Evolutionary conservation across 192 early-diverging fungal genomes (phyloP).

Genomic region (Mortierella hygrophila): DNA sequence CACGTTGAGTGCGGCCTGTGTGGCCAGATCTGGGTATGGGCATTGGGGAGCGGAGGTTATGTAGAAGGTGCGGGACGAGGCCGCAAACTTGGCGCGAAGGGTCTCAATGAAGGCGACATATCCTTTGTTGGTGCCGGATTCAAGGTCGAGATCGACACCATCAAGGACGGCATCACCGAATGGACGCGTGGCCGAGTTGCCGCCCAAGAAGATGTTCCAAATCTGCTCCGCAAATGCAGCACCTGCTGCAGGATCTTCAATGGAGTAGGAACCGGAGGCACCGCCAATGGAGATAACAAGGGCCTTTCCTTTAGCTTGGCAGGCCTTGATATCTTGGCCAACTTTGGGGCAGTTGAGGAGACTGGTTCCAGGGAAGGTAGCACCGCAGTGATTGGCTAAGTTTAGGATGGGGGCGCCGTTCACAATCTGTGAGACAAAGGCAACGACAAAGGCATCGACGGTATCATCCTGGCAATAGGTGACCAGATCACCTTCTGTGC

Average conservation of each 20-base stretch:
- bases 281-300: slow-evolving; percentile 77
- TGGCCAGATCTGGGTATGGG: slow-evolving; percentile 67
- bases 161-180: slow-evolving; percentile 71
- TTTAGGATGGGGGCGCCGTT: slow-evolving; percentile 66
- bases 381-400: slow-evolving; percentile 65
- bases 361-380: slow-evolving; percentile 64
- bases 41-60: slow-evolving; percentile 72
- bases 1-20: slow-evolving; percentile 63
- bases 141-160: slow-evolving; percentile 72
- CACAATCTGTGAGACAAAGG: slow-evolving; percentile 70
- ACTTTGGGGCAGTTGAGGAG: slow-evolving; percentile 71
- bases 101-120: slow-evolving; percentile 63
- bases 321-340: slow-evolving; percentile 71
- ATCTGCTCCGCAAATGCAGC: slow-evolving; percentile 59
- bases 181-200: slow-evolving; percentile 62
- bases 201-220: slow-evolving; percentile 72
- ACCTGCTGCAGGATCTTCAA: slow-evolving; percentile 27
- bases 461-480: slow-evolving; percentile 73
- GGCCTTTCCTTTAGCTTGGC: slow-evolving; percentile 73
- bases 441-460: slow-evolving; percentile 68
- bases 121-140: slow-evolving; percentile 60
- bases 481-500: slow-evolving; percentile 7
- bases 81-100: slow-evolving; percentile 34
- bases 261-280: slow-evolving; percentile 58
- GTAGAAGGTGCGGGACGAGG: slow-evolving; percentile 35